These are phyloP conservation scores for Endoconidiophora laricicola DNA, from an alignment of 2,329 filamentous ascomycete species.

Conservation along the genomic window DNA sequence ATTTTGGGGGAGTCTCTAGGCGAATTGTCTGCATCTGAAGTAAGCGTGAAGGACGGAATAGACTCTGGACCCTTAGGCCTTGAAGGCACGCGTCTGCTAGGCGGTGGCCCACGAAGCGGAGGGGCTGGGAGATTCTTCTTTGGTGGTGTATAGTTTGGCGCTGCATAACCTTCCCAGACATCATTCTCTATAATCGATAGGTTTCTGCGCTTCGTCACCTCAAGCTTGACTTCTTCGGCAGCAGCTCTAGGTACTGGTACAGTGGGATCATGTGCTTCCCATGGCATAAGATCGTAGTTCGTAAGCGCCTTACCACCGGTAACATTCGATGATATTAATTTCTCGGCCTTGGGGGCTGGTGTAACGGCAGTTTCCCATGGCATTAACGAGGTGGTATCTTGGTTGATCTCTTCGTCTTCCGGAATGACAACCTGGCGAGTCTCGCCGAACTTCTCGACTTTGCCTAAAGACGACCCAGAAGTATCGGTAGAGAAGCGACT, in stretches of 20 bases:
- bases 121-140: background rate
- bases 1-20: background rate
- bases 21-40: background rate
- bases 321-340: background rate
- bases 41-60: background rate
- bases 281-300: constrained; percentile 1
- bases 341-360: background rate
- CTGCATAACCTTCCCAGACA: constrained; percentile 6
- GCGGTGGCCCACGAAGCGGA: background rate
- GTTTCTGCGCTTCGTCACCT: background rate
- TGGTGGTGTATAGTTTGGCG: constrained; percentile 2
- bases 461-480: background rate
- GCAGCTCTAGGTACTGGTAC: background rate
- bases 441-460: constrained; percentile 4
- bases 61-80: background rate
- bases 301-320: background rate
- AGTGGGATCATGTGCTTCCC: background rate
- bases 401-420: background rate
- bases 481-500: constrained; percentile 10
- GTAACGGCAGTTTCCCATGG: constrained; percentile 2
- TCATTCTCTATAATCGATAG: background rate
- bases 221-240: background rate
- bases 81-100: background rate
- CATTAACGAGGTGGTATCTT: background rate
- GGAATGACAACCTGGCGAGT: constrained; percentile 4